These are phyloP conservation scores for Apiotrichum gracile DNA, from an alignment of 1,284 basidiomycete genomes.

Conservation along the genomic window DNA sequence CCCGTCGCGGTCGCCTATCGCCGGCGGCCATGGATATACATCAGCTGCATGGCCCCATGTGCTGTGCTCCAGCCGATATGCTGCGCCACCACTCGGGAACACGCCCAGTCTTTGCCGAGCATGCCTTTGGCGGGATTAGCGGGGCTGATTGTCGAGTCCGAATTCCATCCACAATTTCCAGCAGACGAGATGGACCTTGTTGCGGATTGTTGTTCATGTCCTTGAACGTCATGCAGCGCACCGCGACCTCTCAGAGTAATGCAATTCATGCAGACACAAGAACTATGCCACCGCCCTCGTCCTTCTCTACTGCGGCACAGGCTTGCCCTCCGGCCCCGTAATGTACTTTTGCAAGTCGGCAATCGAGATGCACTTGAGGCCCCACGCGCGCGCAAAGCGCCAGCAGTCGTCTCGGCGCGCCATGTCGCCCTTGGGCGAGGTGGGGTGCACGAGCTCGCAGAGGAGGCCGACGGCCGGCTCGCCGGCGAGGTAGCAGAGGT, in stretches of 20 bases:
- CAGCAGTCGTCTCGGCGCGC: constrained; percentile 90
- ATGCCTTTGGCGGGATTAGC: background rate
- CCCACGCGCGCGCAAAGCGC: constrained; percentile 85
- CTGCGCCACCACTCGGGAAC: too few species aligned
- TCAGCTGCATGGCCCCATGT: too few species aligned
- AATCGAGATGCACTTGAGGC: constrained; percentile 88
- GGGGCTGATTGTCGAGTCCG: background rate
- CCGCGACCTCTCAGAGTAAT: background rate
- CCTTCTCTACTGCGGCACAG: constrained; percentile 7
- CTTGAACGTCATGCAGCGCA: background rate
- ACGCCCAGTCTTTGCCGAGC: background rate
- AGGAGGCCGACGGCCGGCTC: constrained; percentile 76
- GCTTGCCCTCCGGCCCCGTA: constrained; percentile 4
- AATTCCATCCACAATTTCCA: too few species aligned
- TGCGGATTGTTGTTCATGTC: background rate
- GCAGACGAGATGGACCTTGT: background rate
- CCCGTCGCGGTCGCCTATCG: too few species aligned
- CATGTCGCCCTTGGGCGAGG: constrained; percentile 81
- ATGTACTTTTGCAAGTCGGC: constrained; percentile 56
- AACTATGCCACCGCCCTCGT: background rate
- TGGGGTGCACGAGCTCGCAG: constrained; percentile 93
- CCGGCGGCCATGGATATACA: too few species aligned
- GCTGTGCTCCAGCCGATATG: too few species aligned
- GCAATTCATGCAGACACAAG: background rate
- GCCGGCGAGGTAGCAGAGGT: constrained; percentile 75